phyloP scores from a whole-genome alignment of 208 protist genomes.

The Vickermania ingenoplastis region DNA sequence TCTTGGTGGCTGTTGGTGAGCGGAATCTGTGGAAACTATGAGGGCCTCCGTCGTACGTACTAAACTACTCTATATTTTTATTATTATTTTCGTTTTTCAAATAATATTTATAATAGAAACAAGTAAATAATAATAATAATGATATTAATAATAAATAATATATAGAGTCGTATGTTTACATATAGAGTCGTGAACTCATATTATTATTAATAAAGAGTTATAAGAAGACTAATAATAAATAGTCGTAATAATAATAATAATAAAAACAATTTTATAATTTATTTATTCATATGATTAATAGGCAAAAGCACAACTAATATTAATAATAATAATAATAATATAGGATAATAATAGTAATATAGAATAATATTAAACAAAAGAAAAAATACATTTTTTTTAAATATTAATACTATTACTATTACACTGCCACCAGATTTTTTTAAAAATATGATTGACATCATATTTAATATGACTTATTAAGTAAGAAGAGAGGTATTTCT shows the following conservation, averaged over 20 bases:
- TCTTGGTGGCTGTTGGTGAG: too few species aligned
- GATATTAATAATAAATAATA: constrained; percentile 1
- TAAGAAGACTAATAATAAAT: too few species aligned
- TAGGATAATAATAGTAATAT: background rate
- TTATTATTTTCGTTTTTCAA: constrained; percentile 1
- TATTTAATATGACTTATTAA: too few species aligned
- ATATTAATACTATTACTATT: constrained; percentile 5
- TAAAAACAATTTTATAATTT: background rate
- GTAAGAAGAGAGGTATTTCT: too few species aligned
- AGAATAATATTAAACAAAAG: too few species aligned
- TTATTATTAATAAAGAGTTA: constrained; percentile 2
- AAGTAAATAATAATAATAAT: background rate
- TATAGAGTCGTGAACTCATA: background rate
- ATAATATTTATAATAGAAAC: background rate
- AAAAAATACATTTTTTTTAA: background rate
- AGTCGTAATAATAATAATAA: background rate
- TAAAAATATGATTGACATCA: too few species aligned
- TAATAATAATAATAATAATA: constrained; percentile 2
- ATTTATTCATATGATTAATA: background rate
- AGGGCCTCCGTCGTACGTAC: too few species aligned
- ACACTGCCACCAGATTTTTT: background rate
- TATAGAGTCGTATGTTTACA: too few species aligned
- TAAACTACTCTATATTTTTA: too few species aligned
- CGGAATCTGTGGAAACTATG: too few species aligned
- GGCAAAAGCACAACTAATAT: background rate